phyloP scores from a whole-genome alignment of 73 alveolate species.

The Tetrahymena malaccensis region DNA sequence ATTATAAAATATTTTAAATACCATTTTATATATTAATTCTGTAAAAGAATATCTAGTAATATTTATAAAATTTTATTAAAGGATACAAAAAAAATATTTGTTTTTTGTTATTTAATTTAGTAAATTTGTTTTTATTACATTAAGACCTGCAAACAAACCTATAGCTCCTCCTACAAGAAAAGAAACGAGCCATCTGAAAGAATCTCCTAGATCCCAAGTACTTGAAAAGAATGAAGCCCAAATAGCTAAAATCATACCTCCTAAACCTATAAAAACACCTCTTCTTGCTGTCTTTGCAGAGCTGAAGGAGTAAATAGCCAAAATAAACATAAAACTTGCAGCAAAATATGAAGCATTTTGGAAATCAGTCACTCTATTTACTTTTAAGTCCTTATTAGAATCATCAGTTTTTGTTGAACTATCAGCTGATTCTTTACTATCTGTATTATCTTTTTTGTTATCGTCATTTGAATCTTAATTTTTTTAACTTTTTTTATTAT shows the following conservation, averaged over 20 bases:
- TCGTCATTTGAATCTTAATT: background rate
- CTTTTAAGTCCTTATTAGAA: background rate
- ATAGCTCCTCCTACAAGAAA: background rate
- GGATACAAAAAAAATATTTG: too few relatives aligned
- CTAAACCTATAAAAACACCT: background rate
- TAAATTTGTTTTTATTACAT: background rate
- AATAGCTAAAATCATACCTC: background rate
- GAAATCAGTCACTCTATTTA: background rate
- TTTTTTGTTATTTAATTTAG: background rate
- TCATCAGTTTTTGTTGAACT: background rate
- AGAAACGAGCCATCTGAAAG: background rate
- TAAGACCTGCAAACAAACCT: background rate
- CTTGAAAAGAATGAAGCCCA: background rate
- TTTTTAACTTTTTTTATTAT: background rate
- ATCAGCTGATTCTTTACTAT: background rate
- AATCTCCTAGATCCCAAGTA: background rate
- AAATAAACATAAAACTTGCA: background rate
- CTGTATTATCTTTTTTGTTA: background rate
- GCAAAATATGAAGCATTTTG: background rate
- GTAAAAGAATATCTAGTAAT: background rate
- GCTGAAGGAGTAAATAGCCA: background rate
- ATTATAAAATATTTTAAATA: background rate
- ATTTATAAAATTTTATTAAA: background rate
- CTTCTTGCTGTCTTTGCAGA: background rate
- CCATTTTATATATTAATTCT: background rate